Evolutionary conservation across 768 basidiomycete species (phyloP), one percentile per base, ranked within the genome.

Genomic region (Postia placenta): DNA sequence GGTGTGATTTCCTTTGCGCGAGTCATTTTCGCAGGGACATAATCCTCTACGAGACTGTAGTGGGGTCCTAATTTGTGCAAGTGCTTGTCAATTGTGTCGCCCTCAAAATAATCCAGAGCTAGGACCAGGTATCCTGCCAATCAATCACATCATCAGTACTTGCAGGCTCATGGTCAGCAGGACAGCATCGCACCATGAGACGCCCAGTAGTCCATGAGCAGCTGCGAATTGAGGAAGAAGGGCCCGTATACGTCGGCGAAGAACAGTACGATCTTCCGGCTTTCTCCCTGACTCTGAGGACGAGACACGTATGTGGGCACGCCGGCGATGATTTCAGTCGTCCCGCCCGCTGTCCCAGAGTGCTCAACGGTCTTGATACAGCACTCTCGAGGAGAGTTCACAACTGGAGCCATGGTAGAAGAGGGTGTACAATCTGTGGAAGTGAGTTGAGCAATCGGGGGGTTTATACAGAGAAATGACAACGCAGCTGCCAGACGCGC

Each of bases 161-260:
- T 9, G 9, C 9, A 40, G 9, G 14, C 7, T 7, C 39, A 14
- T 17, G 39, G 19, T 14, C 39, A 40, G 39, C 39, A 40, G n/a
- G 11, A n/a, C 9, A n/a, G 33, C 12, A 22, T 11, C 20, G 9
- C 35, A 84, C 83, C 83, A 17, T 76, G 68, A 5, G 74, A 66
- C 1, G 84, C 82, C 52, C 77, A 81, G 56, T 75, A 85, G 59
- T 86, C 82, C 58, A 83, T 80, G 4, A 85, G 48, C 19, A 83
- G 67, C 61, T 81, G 68, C 42, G 72, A 74, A 60, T 84, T 85
- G 52, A 75, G 44, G 56, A 69, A 81, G 49, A 81, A 73, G 2
- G 83, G 76, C 1, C 83, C 76, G 55, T 69, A 82, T 2, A 84
- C 71, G 53, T 85, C 83, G 0, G 80, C 54, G 51, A 79, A 74